A percentile compares a stretch with the other conserved stretches of the same genome.
Evolutionary conservation across 2,329 filamentous ascomycete genomes (phyloP).

Genomic region (Penicillium aurantiogriseum): DNA sequence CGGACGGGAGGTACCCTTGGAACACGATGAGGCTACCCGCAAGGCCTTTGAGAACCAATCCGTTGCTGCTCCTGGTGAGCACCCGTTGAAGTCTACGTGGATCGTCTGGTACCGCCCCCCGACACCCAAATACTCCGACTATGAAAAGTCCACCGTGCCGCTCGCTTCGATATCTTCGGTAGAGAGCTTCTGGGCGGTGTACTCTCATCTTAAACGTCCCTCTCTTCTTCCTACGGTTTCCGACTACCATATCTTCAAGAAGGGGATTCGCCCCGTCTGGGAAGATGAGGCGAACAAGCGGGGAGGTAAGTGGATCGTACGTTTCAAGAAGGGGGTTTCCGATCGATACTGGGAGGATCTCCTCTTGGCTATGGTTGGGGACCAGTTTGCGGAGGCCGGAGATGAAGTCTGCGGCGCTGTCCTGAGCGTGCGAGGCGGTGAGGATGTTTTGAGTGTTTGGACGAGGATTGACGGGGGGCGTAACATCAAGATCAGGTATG

Average conservation of each 20-base stretch:
- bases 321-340: constrained; percentile 93
- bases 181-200: constrained; percentile 90
- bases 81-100: constrained; percentile 81
- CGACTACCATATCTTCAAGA: constrained; percentile 97
- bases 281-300: constrained; percentile 96
- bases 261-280: constrained; percentile 95
- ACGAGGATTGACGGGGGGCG: constrained; percentile 88
- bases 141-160: constrained; percentile 91
- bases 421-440: constrained; percentile 87
- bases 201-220: constrained; percentile 83
- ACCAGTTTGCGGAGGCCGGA: constrained; percentile 87
- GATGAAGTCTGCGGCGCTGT: constrained; percentile 96
- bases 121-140: constrained; percentile 95
- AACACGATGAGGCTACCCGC: constrained; percentile 34
- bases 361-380: constrained; percentile 83
- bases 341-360: constrained; percentile 98
- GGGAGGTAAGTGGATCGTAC: constrained; percentile 95
- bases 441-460: constrained; percentile 98
- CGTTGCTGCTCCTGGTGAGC: constrained; percentile 40
- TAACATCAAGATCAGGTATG: constrained; percentile 93
- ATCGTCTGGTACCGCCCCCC: constrained; percentile 97
- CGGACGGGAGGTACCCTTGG: constrained; percentile 54
- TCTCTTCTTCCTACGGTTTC: constrained; percentile 86
- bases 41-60: constrained; percentile 44
- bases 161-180: constrained; percentile 78